Evolutionary conservation across 345 rosid species (phyloP), one percentile per base, ranked within the genome.

Genomic region (Hirschfeldia incana): DNA sequence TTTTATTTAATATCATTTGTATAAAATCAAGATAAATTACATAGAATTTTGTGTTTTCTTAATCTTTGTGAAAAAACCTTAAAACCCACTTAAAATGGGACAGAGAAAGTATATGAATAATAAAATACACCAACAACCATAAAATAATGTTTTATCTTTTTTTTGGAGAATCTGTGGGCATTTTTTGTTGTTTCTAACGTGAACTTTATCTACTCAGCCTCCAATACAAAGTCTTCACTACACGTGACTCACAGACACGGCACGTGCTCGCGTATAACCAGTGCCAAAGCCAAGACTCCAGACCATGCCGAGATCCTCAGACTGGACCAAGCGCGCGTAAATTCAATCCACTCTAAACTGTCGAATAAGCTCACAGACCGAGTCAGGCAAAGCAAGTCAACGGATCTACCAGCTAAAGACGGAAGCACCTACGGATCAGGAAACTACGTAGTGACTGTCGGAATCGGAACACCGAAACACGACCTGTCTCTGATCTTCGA

Each of bases 211-310:
- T 42, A 75, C 62, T 67, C 86, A 81, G 90, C 63, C 6, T 58
- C 76, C 5, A 81, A 70, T 10, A 67, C 80, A 13, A 82, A 81
- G 59, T 82, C 96, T 9, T 82, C 89, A 1, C 84, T 94, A 63
- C 80, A 60, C 37, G 91, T 94, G 65, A 80, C 84, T 49, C 92
- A 94, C 83, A 87, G 82, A 76, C 85, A 89, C 39, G 98, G 98
- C 1, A 85, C 98, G 64, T 94, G 98, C 81, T 74, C 84, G 8
- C 44, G 69, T 6, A 78, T 77, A 49, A 21, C 64, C 34, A 11
- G 72, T 57, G 21, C 13, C 74, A 26, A 79, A 68, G 29, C 86
- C 7, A 82, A 86, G 26, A 64, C 39, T 30, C 83, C 76, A 29
- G 83, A 80, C 72, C 89, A 75, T 67, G 13, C 34, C 0, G 85